phyloP scores from a whole-genome alignment of 148 eudicot genomes.

The Agrostemma githago region DNA sequence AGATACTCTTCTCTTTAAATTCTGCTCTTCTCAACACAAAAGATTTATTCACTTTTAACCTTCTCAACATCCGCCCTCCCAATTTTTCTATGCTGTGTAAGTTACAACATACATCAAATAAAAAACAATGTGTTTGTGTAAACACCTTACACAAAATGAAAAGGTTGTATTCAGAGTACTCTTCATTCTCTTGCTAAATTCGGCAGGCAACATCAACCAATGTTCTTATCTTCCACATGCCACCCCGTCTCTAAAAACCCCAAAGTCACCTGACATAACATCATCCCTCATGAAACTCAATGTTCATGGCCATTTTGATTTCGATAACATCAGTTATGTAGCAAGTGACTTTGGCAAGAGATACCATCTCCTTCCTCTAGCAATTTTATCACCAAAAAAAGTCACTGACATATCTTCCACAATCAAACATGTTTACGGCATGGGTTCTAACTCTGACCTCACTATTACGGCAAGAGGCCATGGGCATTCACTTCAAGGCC shows the following conservation, averaged over 20 bases:
- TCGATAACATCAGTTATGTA: constrained; percentile 42
- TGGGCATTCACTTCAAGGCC: constrained; percentile 92
- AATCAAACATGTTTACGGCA: constrained; percentile 46
- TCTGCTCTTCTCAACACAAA: constrained; percentile 19
- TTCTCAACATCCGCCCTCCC: background rate
- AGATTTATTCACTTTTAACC: constrained; percentile 8
- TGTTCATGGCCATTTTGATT: constrained; percentile 56
- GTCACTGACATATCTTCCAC: constrained; percentile 66
- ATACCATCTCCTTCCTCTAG: constrained; percentile 53
- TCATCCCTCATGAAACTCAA: constrained; percentile 38
- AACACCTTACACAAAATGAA: constrained; percentile 26
- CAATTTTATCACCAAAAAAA: constrained; percentile 64
- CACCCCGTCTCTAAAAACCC: constrained; percentile 31
- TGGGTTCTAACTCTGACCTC: constrained; percentile 59
- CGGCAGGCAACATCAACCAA: constrained; percentile 39
- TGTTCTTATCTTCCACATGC: constrained; percentile 52
- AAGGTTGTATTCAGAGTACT: constrained; percentile 33
- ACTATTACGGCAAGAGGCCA: constrained; percentile 88
- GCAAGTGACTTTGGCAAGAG: constrained; percentile 80
- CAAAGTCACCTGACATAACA: constrained; percentile 18
- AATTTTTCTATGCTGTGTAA: background rate
- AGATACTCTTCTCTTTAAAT: constrained; percentile 33
- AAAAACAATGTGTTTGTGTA: constrained; percentile 16
- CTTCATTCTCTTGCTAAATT: constrained; percentile 37
- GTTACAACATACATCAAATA: background rate